These are phyloP conservation scores for Russula sp. DNA, from an alignment of 768 basidiomycete genomes.

Conservation along the genomic window DNA sequence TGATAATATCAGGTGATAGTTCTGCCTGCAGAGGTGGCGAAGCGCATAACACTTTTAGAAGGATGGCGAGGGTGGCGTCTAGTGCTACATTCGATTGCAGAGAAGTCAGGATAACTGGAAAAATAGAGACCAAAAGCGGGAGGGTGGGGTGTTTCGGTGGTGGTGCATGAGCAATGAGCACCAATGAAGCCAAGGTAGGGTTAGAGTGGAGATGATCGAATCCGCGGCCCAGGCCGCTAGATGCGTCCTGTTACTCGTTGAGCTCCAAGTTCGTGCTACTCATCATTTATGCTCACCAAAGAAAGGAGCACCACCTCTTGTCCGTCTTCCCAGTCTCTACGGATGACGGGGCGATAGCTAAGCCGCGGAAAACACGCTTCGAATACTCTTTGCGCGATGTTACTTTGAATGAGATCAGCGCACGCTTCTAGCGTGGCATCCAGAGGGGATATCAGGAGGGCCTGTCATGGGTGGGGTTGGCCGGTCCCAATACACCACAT, in stretches of 20 bases:
- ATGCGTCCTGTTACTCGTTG: slow-evolving; percentile 9
- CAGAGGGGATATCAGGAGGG: slow-evolving; percentile 18
- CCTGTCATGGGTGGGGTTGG: slow-evolving; percentile 1
- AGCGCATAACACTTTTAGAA: slow-evolving; percentile 35
- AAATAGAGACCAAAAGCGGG: slow-evolving; percentile 28
- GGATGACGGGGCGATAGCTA: slow-evolving; percentile 8
- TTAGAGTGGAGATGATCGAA: slow-evolving; percentile 17
- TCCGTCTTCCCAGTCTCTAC: slow-evolving; percentile 22
- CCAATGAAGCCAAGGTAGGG: slow-evolving; percentile 17
- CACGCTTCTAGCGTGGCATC: slow-evolving; percentile 16
- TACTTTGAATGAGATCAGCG: slow-evolving; percentile 19
- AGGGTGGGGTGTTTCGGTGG: background rate
- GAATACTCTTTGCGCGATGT: slow-evolving; percentile 19
- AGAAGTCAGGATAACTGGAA: slow-evolving; percentile 42
- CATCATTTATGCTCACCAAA: slow-evolving; percentile 20
- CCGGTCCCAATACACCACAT: background rate
- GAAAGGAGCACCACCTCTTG: slow-evolving; percentile 17
- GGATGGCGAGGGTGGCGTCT: slow-evolving; percentile 56
- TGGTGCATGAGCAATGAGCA: slow-evolving; percentile 18
- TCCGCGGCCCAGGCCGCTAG: slow-evolving; percentile 10
- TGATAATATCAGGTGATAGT: slow-evolving; percentile 40
- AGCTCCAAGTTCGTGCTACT: background rate
- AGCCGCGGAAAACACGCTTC: slow-evolving; percentile 19
- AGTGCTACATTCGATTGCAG: slow-evolving; percentile 49
- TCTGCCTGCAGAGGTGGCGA: slow-evolving; percentile 16